Evolutionary conservation across 176 grass and related monocot species (phyloP), one percentile per base, ranked within the genome.

Genomic region (Avena sativa): DNA sequence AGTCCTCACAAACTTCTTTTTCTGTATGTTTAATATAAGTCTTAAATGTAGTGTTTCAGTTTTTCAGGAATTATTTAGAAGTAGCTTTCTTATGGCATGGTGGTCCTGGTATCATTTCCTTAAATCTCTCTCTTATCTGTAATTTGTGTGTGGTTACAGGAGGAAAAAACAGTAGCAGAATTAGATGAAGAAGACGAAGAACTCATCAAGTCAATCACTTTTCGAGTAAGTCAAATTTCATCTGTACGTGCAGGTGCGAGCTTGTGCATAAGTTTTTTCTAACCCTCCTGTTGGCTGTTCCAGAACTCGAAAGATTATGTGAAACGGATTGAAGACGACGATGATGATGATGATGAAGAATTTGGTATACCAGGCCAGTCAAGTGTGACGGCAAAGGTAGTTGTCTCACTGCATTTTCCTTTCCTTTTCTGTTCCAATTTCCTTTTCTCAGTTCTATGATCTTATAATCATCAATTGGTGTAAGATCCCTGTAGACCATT

Each of bases 241-340:
- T 87, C 57, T 69, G n/a, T 89, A 71, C 77, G 25, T 57, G 16
- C 75, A 82, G 60, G 67, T 50, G 52, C 49, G 61, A 79, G 56
- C 43, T 75, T 69, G 51, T 76, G 26, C 36, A 20, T 79, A 34
- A 16, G 53, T 61, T 20, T 30, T 47, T 46, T 85, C 78, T 78
- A 63, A 55, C 77, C 9, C 70, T 83, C 15, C 28, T 87, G 36
- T 80, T 74, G 16, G 13, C 55, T 68, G 43, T 57, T 92, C 51
- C 81, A 98, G 91, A 87, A 89, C 64, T 98, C 95, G n/a, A 91
- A 93, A 88, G 92, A 95, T 84, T 98, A 92, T 93, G 84, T 98
- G 47, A 91, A 85, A 67, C 81, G 93, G n/a, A 93, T 98, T 74
- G 79, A 92, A 58, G 91, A 92, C 44, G 95, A 93, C 0, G 89